Evolutionary conservation across 2,329 filamentous ascomycete species (phyloP).

Genomic region (Atkinsonella hypoxylon): DNA sequence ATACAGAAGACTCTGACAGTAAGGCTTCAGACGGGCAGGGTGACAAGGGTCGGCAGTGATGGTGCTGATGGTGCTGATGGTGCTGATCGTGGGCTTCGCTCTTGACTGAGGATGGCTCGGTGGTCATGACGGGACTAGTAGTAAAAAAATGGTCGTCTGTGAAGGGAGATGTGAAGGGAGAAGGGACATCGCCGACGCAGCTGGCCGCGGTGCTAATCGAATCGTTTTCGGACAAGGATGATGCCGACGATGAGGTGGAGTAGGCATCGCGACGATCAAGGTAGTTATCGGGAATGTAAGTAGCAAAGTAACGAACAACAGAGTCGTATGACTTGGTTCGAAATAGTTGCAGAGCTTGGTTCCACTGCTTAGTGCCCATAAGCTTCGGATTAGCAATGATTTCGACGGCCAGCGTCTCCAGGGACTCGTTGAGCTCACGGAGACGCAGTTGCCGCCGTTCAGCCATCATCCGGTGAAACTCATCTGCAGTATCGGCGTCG

Average conservation of each 20-base stretch:
- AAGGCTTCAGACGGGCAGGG: slow-evolving; percentile 39
- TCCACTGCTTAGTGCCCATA: slow-evolving; percentile 48
- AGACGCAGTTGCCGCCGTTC: slow-evolving; percentile 42
- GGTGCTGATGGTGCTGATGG: slow-evolving; percentile 8
- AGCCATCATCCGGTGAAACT: slow-evolving; percentile 43
- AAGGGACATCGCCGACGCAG: slow-evolving; percentile 25
- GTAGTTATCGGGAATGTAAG: slow-evolving; percentile 42
- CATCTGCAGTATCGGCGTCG: slow-evolving; percentile 34
- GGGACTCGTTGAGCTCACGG: slow-evolving; percentile 40
- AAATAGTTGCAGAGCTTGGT: slow-evolving; percentile 45
- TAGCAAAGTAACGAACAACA: slow-evolving; percentile 47
- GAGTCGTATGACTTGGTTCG: slow-evolving; percentile 47
- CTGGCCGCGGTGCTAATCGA: slow-evolving; percentile 26
- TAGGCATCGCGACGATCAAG: slow-evolving; percentile 25
- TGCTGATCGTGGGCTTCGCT: slow-evolving; percentile 11
- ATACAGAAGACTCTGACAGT: slow-evolving; percentile 30
- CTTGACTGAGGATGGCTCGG: slow-evolving; percentile 28
- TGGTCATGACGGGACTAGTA: slow-evolving; percentile 27
- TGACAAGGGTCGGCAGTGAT: slow-evolving; percentile 17
- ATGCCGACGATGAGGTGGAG: slow-evolving; percentile 23
- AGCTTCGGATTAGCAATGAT: slow-evolving; percentile 48
- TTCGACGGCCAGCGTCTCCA: slow-evolving; percentile 46
- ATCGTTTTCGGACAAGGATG: slow-evolving; percentile 27
- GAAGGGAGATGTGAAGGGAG: slow-evolving; percentile 24
- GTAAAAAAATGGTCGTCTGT: slow-evolving; percentile 28